Evolutionary conservation across 169 alveolate genomes (phyloP), one percentile per base, ranked within the genome.

Genomic region (Neospora caninum): DNA sequence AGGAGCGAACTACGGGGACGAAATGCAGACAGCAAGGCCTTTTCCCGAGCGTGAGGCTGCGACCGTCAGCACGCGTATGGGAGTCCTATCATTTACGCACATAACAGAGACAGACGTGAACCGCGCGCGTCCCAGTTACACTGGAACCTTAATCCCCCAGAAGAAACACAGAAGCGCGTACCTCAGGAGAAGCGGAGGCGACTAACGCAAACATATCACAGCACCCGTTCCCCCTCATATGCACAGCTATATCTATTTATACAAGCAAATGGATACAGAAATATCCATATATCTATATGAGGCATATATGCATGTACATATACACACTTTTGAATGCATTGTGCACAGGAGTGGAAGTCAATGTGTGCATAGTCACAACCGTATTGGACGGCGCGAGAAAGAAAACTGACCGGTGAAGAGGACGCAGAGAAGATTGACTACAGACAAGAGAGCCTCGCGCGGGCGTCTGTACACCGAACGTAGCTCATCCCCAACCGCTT

Each of bases 391-490:
- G 73, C 34, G 20, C n/a, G 18, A 64, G 73, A 64, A 20, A 27
- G 73, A n/a, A 20, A 10, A 38, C 49, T 78, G 34, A 82, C 89
- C 89, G 2, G 89, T 82, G 64, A 82, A 82, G 89, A 82, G 89
- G 38, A 82, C 89, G 67, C 89, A 82, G 25, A 82, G 64, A 29
- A 82, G 89, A 82, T 82, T 82, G 31, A 82, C 89, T 6, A 82
- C 54, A 82, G 89, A 82, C 38, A 82, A 36, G 39, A 82, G 89
- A 13, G 89, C 89, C 25, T 82, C 89, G 4, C 89, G n/a, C 34
- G 89, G 89, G 53, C 67, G 89, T 38, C 89, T 38, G 64, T 82
- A 82, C n/a, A 82, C 67, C 42, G 89, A 10, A 20, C 89, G 89
- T 0, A 82, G 41, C 25, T 82, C 89, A 29, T 82, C 89, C 1